These are phyloP conservation scores for Xylaria sp. DNA, from an alignment of 2,329 filamentous ascomycete genomes.

Conservation along the genomic window DNA sequence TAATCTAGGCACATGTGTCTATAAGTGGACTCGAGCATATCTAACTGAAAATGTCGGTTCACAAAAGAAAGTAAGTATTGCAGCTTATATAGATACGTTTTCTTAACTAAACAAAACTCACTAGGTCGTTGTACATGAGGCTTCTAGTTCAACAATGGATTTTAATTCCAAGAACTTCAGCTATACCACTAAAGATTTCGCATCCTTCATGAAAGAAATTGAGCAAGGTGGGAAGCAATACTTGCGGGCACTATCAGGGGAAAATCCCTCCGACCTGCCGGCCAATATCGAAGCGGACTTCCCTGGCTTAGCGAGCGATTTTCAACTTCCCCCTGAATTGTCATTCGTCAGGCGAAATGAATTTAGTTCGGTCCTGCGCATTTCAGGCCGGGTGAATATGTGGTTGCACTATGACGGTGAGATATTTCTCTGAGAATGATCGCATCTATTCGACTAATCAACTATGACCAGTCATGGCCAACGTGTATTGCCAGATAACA, in stretches of 20 bases:
- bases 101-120: slow-evolving; percentile 12
- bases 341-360: slow-evolving; percentile 66
- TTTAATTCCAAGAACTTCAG: slow-evolving; percentile 86
- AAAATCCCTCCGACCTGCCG: slow-evolving; percentile 73
- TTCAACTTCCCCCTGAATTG: slow-evolving; percentile 72
- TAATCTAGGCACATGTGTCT: slow-evolving; percentile 73
- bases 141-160: slow-evolving; percentile 73
- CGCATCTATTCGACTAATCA: slow-evolving; percentile 3
- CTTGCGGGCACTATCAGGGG: slow-evolving; percentile 78
- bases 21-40: slow-evolving; percentile 75
- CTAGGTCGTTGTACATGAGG: slow-evolving; percentile 79
- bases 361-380: slow-evolving; percentile 82
- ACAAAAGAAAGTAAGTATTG: slow-evolving; percentile 65
- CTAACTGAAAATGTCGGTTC: slow-evolving; percentile 70
- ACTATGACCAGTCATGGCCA: slow-evolving; percentile 75
- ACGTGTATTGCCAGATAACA: slow-evolving; percentile 81
- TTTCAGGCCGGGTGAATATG: slow-evolving; percentile 83
- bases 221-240: slow-evolving; percentile 73
- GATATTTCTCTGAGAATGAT: slow-evolving; percentile 38
- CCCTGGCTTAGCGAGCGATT: slow-evolving; percentile 74
- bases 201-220: slow-evolving; percentile 71
- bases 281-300: slow-evolving; percentile 79
- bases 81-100: background rate
- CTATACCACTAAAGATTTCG: slow-evolving; percentile 76
- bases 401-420: slow-evolving; percentile 88